A percentile compares a stretch with the other conserved stretches of the same genome.
Conservation (phyloP, 2,329 filamentous ascomycete genomes). For the Botrytis deweyae region DNA sequence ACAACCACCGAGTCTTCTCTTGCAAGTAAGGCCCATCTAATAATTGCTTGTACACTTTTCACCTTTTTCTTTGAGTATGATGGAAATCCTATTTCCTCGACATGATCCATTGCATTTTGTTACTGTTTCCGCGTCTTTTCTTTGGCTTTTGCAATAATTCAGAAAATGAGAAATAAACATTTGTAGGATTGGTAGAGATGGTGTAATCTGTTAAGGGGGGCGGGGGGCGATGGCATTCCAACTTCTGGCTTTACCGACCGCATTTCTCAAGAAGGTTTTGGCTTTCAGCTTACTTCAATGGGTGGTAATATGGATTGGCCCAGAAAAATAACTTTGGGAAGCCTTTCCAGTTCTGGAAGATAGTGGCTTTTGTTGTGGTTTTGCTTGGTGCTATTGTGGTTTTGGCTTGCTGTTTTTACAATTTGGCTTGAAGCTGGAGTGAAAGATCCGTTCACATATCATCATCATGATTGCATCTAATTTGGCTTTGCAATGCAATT, state of each 20-base stretch:
- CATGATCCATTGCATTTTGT: constrained; percentile 9
- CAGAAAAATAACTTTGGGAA: background rate
- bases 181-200: background rate
- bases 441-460: background rate
- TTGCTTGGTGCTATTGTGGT: background rate
- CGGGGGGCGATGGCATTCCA: background rate
- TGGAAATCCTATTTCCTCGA: constrained; percentile 11
- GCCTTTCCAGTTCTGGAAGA: background rate
- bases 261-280: background rate
- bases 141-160: constrained; percentile 6
- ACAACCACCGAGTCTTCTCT: background rate
- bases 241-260: constrained; percentile 6
- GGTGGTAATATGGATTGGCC: background rate
- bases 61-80: constrained; percentile 11
- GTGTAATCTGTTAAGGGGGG: background rate
- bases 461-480: background rate
- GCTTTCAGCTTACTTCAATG: background rate
- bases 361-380: background rate
- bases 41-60: constrained; percentile 11
- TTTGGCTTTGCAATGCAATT: background rate
- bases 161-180: background rate
- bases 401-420: background rate
- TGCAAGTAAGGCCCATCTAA: background rate
- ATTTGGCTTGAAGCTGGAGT: background rate
- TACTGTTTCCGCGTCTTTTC: background rate